Percentiles rank a stretch among this genome's conserved stretches.
Evolutionary conservation across 306 rosid genomes (phyloP).

Genomic region (Ziziphus jujuba): DNA sequence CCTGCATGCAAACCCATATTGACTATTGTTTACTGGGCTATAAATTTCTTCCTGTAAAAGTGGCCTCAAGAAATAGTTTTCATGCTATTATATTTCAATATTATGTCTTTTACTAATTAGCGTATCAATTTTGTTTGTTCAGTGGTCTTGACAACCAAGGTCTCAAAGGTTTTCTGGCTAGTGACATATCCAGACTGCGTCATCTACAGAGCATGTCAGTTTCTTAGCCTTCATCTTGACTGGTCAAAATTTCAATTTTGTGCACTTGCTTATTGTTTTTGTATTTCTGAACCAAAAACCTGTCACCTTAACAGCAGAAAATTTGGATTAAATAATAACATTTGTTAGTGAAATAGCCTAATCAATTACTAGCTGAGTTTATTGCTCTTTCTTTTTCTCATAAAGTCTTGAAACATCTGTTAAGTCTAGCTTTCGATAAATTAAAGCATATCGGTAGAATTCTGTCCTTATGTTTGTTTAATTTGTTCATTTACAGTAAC

Average conservation of each 20-base stretch:
- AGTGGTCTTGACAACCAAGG: conserved; percentile 96
- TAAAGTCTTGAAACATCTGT: background rate
- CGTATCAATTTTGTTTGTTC: conserved; percentile 41
- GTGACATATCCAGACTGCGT: conserved; percentile 66
- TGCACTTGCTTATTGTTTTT: background rate
- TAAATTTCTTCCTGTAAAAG: no score
- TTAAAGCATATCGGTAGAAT: background rate
- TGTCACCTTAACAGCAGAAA: background rate
- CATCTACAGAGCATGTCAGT: conserved; percentile 84
- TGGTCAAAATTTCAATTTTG: background rate
- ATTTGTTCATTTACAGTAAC: conserved; percentile 51
- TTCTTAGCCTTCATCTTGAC: conserved; percentile 18
- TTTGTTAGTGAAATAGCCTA: background rate
- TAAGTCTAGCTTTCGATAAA: background rate
- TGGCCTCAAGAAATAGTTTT: no score
- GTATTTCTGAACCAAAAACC: conserved; percentile 5
- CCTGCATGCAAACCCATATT: no score
- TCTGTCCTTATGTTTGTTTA: conserved; percentile 26
- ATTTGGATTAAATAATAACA: conserved; percentile 18
- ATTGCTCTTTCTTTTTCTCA: background rate
- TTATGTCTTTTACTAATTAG: conserved; percentile 25
- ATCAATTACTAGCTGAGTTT: background rate
- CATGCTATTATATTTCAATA: no score
- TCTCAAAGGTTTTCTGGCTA: conserved; percentile 76
- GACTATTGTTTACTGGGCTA: no score